Evolutionary conservation across 352 stramenopile species (phyloP), one percentile per base, ranked within the genome.

Genomic region (Globisporangium takayamanum): DNA sequence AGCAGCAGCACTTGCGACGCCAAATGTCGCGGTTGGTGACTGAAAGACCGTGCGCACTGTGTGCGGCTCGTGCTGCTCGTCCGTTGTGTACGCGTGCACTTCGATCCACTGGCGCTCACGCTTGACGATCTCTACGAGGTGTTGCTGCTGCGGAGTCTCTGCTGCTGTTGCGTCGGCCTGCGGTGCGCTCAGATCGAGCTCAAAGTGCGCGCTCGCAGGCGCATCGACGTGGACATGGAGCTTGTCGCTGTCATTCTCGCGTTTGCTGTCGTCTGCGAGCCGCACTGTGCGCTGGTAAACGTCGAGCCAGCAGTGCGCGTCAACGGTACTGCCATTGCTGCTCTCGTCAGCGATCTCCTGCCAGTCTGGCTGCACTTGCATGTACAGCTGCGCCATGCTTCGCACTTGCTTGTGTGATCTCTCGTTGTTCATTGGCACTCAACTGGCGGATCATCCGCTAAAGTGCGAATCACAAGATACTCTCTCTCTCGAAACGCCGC

Each of bases 291-390:
- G 78, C 63, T 85, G 65, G 48, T 75, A 83, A 8, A 86, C 78
- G 15, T 88, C 70, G 30, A 85, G 33, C 74, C 76, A 85, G 60
- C 67, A 84, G 15, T 57, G 66, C 25, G 68, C 64, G 1, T 52
- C 50, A 1, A 22, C 22, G 22, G 30, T 1, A 33, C 11, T 39
- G 33, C 33, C 30, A 36, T 8, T 12, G 10, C 10, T 39, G 33
- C 33, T 39, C 33, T 39, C 33, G 33, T 10, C 33, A 0, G 63
- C 51, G 30, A 67, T 42, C 7, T 45, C 47, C 50, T 74, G 52
- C 81, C 81, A 91, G 62, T 91, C 78, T 12, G 73, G 66, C 68
- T 89, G 69, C 54, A 91, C 66, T 65, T 89, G 74, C 71, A 88
- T 72, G 72, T 85, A 87, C 30, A 18, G 30, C 20, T 12, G 15